Evolutionary conservation across 805 yeast genomes (phyloP).

Genomic region (Candida tibetensis): DNA sequence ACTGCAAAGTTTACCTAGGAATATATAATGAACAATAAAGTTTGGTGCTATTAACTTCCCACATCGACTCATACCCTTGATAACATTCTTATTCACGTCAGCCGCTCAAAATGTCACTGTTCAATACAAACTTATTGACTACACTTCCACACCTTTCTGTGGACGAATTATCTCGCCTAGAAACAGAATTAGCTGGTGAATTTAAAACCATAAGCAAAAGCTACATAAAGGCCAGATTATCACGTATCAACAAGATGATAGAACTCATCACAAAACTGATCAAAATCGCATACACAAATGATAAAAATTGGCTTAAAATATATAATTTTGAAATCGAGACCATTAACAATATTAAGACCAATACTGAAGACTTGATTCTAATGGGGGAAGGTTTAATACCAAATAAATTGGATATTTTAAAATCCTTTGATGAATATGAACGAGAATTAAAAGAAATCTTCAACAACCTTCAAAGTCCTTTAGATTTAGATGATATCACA

Average conservation of each 20-base stretch:
- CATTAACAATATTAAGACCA: constrained; percentile 29
- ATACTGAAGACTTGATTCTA: constrained; percentile 30
- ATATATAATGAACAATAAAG: too few relatives aligned
- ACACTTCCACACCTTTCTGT: constrained; percentile 1
- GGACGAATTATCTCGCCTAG: constrained; percentile 3
- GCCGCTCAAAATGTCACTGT: not conserved
- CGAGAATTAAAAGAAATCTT: constrained; percentile 29
- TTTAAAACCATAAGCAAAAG: constrained; percentile 22
- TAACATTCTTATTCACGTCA: too few relatives aligned
- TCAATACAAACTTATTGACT: not conserved
- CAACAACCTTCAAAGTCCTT: constrained; percentile 32
- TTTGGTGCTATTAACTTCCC: too few relatives aligned
- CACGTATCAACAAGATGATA: constrained; percentile 27
- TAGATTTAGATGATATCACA: constrained; percentile 29
- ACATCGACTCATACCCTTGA: too few relatives aligned
- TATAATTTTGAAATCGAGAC: constrained; percentile 34
- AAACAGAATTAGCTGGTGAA: constrained; percentile 18
- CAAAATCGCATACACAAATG: constrained; percentile 25
- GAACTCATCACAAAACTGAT: constrained; percentile 23
- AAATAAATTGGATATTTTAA: constrained; percentile 15
- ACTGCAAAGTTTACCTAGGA: not conserved
- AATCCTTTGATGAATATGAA: constrained; percentile 26
- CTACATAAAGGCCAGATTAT: constrained; percentile 27
- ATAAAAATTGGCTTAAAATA: constrained; percentile 31
- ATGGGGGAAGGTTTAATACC: constrained; percentile 7